phyloP scores from a whole-genome alignment of 805 yeast genomes.

The Wickerhamiella australiensis region DNA sequence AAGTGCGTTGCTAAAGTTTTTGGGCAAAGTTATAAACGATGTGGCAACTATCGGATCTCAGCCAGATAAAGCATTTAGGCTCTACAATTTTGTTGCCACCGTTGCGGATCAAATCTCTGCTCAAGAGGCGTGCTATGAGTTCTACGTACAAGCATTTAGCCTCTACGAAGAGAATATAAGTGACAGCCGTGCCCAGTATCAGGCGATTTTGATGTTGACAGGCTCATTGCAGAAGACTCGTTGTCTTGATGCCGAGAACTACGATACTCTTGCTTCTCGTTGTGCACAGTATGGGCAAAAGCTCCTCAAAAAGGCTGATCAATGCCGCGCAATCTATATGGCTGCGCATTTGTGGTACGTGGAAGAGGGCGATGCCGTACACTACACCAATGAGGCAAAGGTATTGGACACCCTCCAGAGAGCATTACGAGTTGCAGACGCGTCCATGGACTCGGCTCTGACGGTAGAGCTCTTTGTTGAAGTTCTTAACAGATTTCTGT shows the following conservation, averaged over 20 bases:
- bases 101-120: conserved; percentile 66
- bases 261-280: conserved; percentile 71
- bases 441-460: conserved; percentile 70
- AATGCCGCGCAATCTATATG: conserved; percentile 76
- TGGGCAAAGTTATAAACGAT: conserved; percentile 59
- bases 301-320: conserved; percentile 82
- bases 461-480: conserved; percentile 80
- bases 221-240: conserved; percentile 43
- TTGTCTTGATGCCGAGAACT: conserved; percentile 49
- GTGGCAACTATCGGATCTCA: conserved; percentile 27
- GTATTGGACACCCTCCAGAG: conserved; percentile 87
- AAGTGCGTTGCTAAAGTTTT: conserved; percentile 48
- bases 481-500: conserved; percentile 72
- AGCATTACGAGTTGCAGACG: conserved; percentile 80
- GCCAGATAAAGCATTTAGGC: conserved; percentile 30
- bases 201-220: conserved; percentile 39
- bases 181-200: conserved; percentile 43
- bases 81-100: conserved; percentile 54
- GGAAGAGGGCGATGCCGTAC: conserved; percentile 33
- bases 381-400: conserved; percentile 46
- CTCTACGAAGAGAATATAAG: conserved; percentile 59
- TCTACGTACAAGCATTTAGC: conserved; percentile 76
- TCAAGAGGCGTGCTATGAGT: conserved; percentile 71
- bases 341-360: conserved; percentile 96
- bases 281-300: conserved; percentile 81